phyloP scores from a whole-genome alignment of 345 rosid species.

The Gossypium stocksii region DNA sequence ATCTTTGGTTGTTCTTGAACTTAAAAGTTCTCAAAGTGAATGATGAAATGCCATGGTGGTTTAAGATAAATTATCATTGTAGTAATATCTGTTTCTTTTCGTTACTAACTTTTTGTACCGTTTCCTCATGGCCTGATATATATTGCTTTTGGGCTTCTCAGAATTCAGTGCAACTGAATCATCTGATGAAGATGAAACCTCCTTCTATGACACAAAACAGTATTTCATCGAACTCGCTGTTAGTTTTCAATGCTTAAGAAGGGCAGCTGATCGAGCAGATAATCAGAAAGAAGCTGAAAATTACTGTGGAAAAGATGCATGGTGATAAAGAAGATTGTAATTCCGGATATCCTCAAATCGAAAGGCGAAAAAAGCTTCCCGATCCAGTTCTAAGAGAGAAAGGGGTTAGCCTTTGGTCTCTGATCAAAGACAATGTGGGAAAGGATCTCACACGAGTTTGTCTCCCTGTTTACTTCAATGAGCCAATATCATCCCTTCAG shows the following conservation, averaged over 20 bases:
- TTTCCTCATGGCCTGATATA: no score
- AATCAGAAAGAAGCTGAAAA: constrained; percentile 21
- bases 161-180: no score
- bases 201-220: constrained; percentile 64
- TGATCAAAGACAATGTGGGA: constrained; percentile 97
- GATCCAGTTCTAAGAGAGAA: constrained; percentile 91
- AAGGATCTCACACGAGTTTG: constrained; percentile 96
- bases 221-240: constrained; percentile 43
- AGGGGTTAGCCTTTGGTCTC: constrained; percentile 96
- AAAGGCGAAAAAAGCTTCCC: constrained; percentile 80
- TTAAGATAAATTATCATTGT: not conserved
- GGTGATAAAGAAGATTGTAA: constrained; percentile 22
- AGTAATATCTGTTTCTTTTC: constrained; percentile 16
- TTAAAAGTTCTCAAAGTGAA: no score
- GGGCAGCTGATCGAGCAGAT: constrained; percentile 24
- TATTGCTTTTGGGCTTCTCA: no score
- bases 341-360: constrained; percentile 36
- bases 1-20: no score
- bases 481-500: constrained; percentile 97
- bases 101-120: no score
- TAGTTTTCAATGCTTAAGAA: constrained; percentile 33
- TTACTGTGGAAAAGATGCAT: constrained; percentile 39
- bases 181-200: constrained; percentile 54
- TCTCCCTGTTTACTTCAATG: constrained; percentile 95
- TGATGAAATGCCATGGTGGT: not conserved